Evolutionary conservation across 1,284 basidiomycete species (phyloP).

Genomic region (Chondrostereum purpureum): DNA sequence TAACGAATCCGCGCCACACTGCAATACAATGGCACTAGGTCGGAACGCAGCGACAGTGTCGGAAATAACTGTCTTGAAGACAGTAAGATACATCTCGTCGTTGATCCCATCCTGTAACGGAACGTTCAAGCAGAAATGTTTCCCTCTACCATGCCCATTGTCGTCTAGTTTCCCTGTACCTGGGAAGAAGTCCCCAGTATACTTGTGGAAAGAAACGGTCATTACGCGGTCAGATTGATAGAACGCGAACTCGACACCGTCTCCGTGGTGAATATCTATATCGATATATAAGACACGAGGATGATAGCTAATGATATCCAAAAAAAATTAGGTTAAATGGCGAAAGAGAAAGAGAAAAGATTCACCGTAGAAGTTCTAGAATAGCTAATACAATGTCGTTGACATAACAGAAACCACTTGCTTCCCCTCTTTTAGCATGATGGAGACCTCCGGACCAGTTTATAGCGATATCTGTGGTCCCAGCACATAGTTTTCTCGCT

Average conservation of each 20-base stretch:
- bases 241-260: conserved; percentile 96
- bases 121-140: conserved; percentile 95
- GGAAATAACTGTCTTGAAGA: conserved; percentile 96
- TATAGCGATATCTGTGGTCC: conserved; percentile 91
- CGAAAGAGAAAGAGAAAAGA: neutral
- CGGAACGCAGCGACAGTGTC: conserved; percentile 88
- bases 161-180: conserved; percentile 92
- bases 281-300: conserved; percentile 94
- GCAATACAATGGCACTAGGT: conserved; percentile 89
- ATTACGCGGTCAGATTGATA: conserved; percentile 97
- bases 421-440: conserved; percentile 93
- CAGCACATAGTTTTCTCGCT: conserved; percentile 78
- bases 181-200: conserved; percentile 96
- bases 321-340: neutral
- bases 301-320: conserved; percentile 53
- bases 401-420: conserved; percentile 94
- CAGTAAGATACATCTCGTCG: conserved; percentile 91
- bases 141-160: conserved; percentile 80
- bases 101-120: conserved; percentile 96
- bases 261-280: conserved; percentile 96
- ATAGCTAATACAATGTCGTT: conserved; percentile 95
- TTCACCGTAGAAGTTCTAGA: conserved; percentile 81
- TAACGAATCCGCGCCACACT: conserved; percentile 95
- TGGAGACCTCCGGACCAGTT: conserved; percentile 97
- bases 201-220: conserved; percentile 99